phyloP scores from a whole-genome alignment of 2,329 filamentous ascomycete species.

The Harringtonia aguacate region DNA sequence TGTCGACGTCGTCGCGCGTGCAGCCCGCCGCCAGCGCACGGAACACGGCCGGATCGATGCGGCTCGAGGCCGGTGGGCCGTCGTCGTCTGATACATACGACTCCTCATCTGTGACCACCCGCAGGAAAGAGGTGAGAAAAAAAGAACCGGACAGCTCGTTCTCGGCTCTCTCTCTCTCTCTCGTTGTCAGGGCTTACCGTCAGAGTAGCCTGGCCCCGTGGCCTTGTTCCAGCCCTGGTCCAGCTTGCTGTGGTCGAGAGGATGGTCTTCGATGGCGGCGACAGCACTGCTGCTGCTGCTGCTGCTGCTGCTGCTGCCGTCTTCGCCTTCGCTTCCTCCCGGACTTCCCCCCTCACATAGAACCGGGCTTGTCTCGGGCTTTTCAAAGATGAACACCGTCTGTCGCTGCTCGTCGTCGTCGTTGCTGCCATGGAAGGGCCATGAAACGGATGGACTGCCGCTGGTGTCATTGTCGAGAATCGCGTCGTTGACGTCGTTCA shows the following conservation, averaged over 20 bases:
- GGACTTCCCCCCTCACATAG: background rate
- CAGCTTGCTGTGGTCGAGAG: constrained; percentile 1
- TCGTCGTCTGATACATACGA: constrained; percentile 29
- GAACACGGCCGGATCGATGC: constrained; percentile 11
- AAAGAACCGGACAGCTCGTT: too few species aligned
- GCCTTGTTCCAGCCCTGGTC: constrained; percentile 7
- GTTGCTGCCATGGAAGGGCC: background rate
- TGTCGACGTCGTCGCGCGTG: constrained; percentile 5
- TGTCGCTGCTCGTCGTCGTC: background rate
- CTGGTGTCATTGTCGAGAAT: background rate
- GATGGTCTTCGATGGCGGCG: constrained; percentile 1
- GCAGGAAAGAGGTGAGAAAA: too few species aligned
- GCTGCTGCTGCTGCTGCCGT: background rate
- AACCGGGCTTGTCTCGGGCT: background rate
- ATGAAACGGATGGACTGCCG: background rate
- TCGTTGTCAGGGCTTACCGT: background rate
- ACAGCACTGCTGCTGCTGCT: background rate
- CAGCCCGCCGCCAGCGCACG: constrained; percentile 10
- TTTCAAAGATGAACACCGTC: constrained; percentile 6
- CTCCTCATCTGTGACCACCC: constrained; percentile 2
- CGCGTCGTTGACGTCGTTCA: constrained; percentile 4
- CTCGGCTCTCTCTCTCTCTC: too few species aligned
- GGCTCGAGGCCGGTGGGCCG: constrained; percentile 21
- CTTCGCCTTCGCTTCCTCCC: background rate
- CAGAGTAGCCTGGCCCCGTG: constrained; percentile 2